Base-by-base conservation (phyloP, 1,139 yeast species). In the Candida smagusa region DNA sequence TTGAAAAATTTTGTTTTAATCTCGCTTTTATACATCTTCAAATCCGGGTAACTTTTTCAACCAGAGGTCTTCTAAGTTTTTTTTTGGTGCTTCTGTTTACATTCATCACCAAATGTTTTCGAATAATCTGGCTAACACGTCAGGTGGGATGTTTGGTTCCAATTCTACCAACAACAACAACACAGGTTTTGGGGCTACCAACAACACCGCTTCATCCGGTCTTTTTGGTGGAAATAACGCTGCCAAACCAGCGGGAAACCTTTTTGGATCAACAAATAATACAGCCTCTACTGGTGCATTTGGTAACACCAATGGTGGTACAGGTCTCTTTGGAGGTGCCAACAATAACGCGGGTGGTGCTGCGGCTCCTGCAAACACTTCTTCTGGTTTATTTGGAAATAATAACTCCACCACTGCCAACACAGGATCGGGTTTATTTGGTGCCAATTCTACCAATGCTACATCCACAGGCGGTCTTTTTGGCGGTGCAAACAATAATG, bases 21-120 rank as follows among this genome's bases (percentile, higher is more conserved):
- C 19, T 28, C 26, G 22, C 35, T 31, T 30, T 39, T 36, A 43
- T 45, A 43, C 27, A 8, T 12, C 19, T 16, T 28, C 12, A 27
- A 33, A 27, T 37, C 49, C 50, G 50, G 50, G 50, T 46, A 46
- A 46, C 40, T 6, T 28, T 9, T 29, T 25, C 12, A 9, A 9
- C 12, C 27, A 24, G 27, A 11, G n/a, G 27, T 11, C 27, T 11
- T 24, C 4, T 23, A 23, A 9, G 26, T 9, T 9, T 23, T 23
- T 23, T 23, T 23, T 23, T 23, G 11, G 26, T 23, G 9, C 26
- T 22, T 11, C 11, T 29, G 35, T 37, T 30, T 33, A 36, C 37
- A 24, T 27, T 31, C 13, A 22, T 26, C 23, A 35, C 34, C 19
- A 33, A n/a, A 33, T 39, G 35, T 39, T 39, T 36, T 21, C 38